Conservation (phyloP, 345 rosid species). For the Fremontodendron californicum region DNA sequence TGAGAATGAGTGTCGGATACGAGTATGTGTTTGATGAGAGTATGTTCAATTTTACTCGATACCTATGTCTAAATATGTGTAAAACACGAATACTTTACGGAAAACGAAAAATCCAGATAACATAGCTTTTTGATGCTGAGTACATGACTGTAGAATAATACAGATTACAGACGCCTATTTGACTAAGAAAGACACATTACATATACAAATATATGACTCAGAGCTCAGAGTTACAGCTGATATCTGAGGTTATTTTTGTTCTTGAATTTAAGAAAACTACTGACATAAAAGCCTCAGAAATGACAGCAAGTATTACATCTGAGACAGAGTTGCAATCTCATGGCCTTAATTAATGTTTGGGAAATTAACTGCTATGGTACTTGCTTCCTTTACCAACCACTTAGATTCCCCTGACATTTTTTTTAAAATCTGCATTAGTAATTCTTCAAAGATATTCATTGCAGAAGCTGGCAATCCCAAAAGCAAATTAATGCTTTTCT, state of each 20-base stretch:
- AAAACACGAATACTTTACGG: too few species aligned
- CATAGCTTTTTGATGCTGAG: too few species aligned
- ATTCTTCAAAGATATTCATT: conserved; percentile 58
- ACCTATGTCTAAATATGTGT: too few species aligned
- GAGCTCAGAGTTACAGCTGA: neutral
- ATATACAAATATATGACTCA: neutral
- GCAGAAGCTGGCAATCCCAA: conserved; percentile 77
- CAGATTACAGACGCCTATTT: neutral
- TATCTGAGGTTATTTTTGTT: neutral
- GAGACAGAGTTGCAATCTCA: too few species aligned
- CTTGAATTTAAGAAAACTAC: neutral
- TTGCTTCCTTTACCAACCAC: neutral
- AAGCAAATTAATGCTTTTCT: conserved; percentile 60
- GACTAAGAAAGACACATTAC: neutral
- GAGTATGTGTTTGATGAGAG: too few species aligned
- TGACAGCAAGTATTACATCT: neutral
- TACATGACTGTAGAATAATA: neutral
- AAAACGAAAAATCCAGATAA: too few species aligned
- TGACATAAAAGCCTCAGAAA: neutral
- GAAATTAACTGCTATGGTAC: neutral
- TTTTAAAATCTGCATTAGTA: conserved; percentile 32
- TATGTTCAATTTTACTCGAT: too few species aligned
- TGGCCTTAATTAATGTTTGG: neutral
- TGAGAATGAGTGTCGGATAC: too few species aligned
- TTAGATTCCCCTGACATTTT: neutral